Conservation (phyloP, 345 rosid species). For the Syzygium grande region DNA sequence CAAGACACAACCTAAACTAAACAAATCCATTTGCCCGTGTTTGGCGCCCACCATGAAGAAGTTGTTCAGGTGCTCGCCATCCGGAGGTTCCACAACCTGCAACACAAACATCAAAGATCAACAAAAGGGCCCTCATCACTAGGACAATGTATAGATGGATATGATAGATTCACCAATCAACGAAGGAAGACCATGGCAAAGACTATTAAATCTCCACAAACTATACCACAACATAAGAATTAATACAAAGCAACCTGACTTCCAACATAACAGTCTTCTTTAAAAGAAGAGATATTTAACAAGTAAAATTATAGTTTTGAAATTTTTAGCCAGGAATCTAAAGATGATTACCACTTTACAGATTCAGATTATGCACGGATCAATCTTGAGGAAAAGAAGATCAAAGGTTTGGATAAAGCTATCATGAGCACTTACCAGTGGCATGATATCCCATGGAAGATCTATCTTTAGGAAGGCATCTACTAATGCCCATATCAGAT, state of each 20-base stretch:
- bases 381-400: neutral
- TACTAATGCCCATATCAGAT: slow-evolving; percentile 96
- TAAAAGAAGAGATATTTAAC: neutral
- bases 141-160: neutral
- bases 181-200: neutral
- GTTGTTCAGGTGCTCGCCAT: slow-evolving; percentile 96
- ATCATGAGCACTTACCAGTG: slow-evolving; percentile 40
- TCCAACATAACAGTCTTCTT: neutral
- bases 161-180: neutral
- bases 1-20: slow-evolving; percentile 21
- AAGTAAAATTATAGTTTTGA: neutral
- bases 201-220: neutral
- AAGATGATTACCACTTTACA: too few species aligned
- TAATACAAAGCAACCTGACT: neutral
- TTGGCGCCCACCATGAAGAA: slow-evolving; percentile 69
- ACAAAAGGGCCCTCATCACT: neutral
- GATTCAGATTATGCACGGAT: too few species aligned
- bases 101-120: neutral
- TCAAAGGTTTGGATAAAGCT: neutral
- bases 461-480: slow-evolving; percentile 55
- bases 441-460: slow-evolving; percentile 74
- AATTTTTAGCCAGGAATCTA: neutral
- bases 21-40: slow-evolving; percentile 73
- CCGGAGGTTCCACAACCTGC: neutral
- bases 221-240: too few species aligned